phyloP scores from a whole-genome alignment of 176 grass and related monocot genomes.

The Avena eriantha region DNA sequence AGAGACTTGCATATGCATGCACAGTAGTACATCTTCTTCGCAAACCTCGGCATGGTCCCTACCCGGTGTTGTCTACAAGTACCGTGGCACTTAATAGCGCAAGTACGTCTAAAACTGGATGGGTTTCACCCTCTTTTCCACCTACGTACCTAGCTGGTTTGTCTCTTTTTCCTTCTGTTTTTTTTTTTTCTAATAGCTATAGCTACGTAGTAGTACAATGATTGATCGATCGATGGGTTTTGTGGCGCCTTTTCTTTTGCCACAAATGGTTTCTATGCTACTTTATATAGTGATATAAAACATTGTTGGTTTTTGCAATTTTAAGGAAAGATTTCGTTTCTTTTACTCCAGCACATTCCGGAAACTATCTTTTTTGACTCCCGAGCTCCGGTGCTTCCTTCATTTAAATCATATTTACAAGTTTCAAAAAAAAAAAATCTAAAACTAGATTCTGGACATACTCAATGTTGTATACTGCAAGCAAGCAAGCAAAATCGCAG shows the following conservation, averaged over 20 bases:
- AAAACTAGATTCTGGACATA: too few relatives aligned
- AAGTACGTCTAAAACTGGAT: constrained; percentile 2
- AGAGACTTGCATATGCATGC: constrained; percentile 23
- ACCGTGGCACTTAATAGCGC: not conserved
- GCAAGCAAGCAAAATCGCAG: too few relatives aligned
- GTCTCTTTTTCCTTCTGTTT: constrained; percentile 1
- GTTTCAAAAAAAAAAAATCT: too few relatives aligned
- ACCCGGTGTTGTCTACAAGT: not conserved
- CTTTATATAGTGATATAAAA: too few relatives aligned
- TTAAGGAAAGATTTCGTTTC: not conserved
- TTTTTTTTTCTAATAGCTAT: too few relatives aligned
- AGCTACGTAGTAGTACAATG: not conserved
- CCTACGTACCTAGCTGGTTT: constrained; percentile 2
- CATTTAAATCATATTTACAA: too few relatives aligned
- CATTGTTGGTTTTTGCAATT: not conserved
- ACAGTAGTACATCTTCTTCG: constrained; percentile 29
- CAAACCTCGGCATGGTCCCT: constrained; percentile 16
- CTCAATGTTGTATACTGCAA: too few relatives aligned
- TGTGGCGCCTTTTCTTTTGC: not conserved
- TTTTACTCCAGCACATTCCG: not conserved
- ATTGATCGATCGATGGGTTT: not conserved
- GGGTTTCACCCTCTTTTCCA: not conserved
- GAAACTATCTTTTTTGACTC: too few relatives aligned
- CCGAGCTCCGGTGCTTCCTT: too few relatives aligned
- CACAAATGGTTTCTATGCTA: not conserved